Percentiles rank a stretch among this genome's conserved stretches.
phyloP scores from a whole-genome alignment of 306 rosid species.

The Acacia acuminata region DNA sequence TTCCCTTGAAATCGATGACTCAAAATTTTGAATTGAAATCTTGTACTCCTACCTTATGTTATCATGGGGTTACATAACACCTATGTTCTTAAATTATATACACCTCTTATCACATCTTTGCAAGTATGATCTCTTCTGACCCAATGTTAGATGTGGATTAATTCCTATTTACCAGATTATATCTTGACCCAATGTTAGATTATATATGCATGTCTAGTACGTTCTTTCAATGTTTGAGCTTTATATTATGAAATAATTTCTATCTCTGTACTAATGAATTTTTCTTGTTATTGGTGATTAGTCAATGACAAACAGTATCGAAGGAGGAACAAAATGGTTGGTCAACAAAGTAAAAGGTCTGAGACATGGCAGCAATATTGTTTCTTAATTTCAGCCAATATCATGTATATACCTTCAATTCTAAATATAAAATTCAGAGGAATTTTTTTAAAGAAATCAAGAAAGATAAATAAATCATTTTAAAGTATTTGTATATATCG shows the following conservation, averaged over 20 bases:
- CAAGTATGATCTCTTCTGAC: no score
- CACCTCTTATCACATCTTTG: no score
- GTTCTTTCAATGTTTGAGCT: no score
- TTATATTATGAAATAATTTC: neutral
- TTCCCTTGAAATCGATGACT: neutral
- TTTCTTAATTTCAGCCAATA: neutral
- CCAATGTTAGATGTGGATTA: no score
- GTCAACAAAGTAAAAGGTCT: constrained; percentile 84
- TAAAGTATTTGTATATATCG: no score
- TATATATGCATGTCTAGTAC: no score
- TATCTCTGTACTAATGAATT: constrained; percentile 14
- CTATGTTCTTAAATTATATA: no score
- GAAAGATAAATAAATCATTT: no score
- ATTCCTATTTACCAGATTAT: no score
- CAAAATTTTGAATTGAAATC: neutral
- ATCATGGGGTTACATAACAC: neutral
- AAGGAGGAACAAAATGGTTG: constrained; percentile 89
- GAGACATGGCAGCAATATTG: neutral
- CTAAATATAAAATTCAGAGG: no score
- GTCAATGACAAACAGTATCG: constrained; percentile 66
- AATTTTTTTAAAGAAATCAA: no score
- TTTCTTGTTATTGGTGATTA: constrained; percentile 36
- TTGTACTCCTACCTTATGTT: neutral
- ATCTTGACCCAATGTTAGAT: no score
- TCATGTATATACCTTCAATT: neutral